Percentiles rank a stretch among this genome's conserved stretches.
Conservation (phyloP, 2,329 filamentous ascomycete genomes). For the Cladophialophora immunda region DNA sequence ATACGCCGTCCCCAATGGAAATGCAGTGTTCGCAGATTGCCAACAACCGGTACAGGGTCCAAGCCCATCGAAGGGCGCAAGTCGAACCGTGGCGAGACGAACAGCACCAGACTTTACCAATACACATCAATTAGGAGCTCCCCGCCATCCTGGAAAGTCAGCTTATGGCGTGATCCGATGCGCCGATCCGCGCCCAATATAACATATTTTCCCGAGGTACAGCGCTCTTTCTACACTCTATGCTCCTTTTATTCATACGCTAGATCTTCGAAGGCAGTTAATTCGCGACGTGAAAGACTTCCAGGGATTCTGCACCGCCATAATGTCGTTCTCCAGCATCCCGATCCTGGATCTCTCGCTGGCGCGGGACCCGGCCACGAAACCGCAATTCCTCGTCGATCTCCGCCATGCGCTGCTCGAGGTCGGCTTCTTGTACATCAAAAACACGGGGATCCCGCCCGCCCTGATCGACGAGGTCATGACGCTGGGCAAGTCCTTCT, state of each 20-base stretch:
- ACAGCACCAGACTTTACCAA: neutral
- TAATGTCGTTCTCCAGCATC: constrained; percentile 53
- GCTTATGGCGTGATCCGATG: constrained; percentile 13
- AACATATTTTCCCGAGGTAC: constrained; percentile 6
- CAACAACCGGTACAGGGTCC: too few species aligned
- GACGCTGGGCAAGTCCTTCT: constrained; percentile 74
- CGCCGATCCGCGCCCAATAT: constrained; percentile 3
- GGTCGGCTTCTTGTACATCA: constrained; percentile 88
- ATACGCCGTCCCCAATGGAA: too few species aligned
- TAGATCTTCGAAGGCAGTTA: neutral
- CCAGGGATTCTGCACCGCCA: neutral
- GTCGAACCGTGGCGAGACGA: neutral
- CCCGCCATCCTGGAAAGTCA: neutral
- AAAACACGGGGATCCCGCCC: constrained; percentile 77
- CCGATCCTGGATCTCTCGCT: constrained; percentile 79
- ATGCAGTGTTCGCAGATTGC: too few species aligned
- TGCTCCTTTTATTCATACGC: neutral
- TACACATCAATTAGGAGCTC: neutral
- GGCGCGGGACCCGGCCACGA: constrained; percentile 70
- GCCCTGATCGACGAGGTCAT: constrained; percentile 72
- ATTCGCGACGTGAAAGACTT: neutral
- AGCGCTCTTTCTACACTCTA: neutral
- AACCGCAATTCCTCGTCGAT: constrained; percentile 74
- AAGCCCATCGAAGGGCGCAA: neutral
- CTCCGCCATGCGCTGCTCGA: constrained; percentile 80